Evolutionary conservation across 345 rosid species (phyloP), one percentile per base, ranked within the genome.

Genomic region (Corchorus capsularis): DNA sequence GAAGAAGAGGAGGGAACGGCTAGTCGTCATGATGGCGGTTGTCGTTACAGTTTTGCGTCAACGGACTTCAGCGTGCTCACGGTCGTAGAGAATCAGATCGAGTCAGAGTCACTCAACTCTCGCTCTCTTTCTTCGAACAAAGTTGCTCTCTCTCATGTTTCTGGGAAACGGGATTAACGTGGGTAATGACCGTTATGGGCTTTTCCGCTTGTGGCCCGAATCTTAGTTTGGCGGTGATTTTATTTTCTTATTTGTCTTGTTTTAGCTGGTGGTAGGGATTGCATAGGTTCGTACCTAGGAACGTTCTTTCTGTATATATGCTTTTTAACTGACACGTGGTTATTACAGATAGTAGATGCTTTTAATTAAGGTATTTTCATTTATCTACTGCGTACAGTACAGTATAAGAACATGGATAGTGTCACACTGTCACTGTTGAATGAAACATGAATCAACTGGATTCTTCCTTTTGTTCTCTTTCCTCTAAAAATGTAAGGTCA

Each of bases 1-100:
- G 20, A 83, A 77, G 70, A 62, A 37, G 37, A 74, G 50, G 19
- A 63, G 22, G 35, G 34, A 50, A 70, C n/a, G 13, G 35, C 47
- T 49, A 32, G 8, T 22, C 71, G 41, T 75, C 41, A 27, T 34
- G 74, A 10, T 2, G 14, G 2, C 16, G 69, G 45, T 11, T 22
- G 13, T 20, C 22, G 62, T 10, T 53, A 45, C 27, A 57, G 59
- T 50, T 41, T 6, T 68, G 54, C 77, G 12, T 63, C 4, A 35
- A n/a, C 41, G 39, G 71, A 52, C 4, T 34, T 69, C 52, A 17
- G 47, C 5, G 61, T 11, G 34, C n/a, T 47, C 6, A 41, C 20
- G 57, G 7, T 47, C 43, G 73, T 53, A 35, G 46, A 34, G 32
- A 9, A 69, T 34, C 46, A 17, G 45, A 69, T 16, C 43, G 43